Evolutionary conservation across 139 green algal genomes (phyloP).

Genomic region (Chlorella sp.): DNA sequence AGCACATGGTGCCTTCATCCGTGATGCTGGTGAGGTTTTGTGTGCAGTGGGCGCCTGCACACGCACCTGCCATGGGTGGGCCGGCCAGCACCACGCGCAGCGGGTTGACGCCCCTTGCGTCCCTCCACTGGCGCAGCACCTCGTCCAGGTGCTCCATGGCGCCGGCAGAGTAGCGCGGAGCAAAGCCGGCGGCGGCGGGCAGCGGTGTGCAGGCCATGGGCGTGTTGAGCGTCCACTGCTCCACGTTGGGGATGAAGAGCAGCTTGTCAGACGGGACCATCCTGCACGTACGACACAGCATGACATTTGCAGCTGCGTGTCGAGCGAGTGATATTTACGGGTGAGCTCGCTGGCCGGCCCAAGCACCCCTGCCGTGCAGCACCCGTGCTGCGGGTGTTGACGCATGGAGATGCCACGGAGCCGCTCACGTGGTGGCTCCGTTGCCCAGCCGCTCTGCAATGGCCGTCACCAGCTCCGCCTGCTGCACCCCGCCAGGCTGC

Average conservation of each 20-base stretch:
- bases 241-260: conserved; percentile 1
- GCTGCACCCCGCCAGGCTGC: background rate
- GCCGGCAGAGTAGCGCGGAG: conserved; percentile 8
- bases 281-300: background rate
- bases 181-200: background rate
- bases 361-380: too few species aligned
- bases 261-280: conserved; percentile 5
- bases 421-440: background rate
- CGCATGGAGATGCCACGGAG: too few species aligned
- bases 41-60: too few species aligned
- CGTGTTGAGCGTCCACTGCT: conserved; percentile 22
- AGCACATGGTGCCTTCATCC: too few species aligned
- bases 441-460: background rate
- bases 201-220: conserved; percentile 19
- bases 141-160: conserved; percentile 10
- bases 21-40: too few species aligned
- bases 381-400: too few species aligned
- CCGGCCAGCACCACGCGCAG: conserved; percentile 34
- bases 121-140: conserved; percentile 9
- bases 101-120: conserved; percentile 16
- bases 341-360: too few species aligned
- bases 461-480: background rate
- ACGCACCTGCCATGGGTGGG: conserved; percentile 23
- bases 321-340: too few species aligned
- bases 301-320: too few species aligned